phyloP scores from a whole-genome alignment of 2,329 filamentous ascomycete genomes.

The Trichophyton schoenleinii region DNA sequence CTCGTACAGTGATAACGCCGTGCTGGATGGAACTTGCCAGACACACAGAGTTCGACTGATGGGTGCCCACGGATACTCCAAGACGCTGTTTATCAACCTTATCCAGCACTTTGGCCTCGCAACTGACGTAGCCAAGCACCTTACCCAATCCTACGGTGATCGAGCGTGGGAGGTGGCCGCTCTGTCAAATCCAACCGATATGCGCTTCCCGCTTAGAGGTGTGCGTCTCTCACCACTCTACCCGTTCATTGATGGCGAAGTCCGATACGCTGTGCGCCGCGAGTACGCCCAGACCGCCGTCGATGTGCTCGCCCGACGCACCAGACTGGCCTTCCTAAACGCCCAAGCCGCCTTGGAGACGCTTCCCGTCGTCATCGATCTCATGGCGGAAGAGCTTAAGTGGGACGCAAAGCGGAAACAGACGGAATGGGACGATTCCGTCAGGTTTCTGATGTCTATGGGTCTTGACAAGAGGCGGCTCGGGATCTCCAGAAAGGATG shows the following conservation, averaged over 20 bases:
- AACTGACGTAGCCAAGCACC: conserved; percentile 81
- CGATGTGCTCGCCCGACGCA: conserved; percentile 75
- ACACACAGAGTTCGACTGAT: conserved; percentile 71
- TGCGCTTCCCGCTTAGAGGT: conserved; percentile 71
- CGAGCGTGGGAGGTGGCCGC: conserved; percentile 82
- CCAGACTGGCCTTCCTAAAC: conserved; percentile 77
- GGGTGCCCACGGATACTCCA: conserved; percentile 76
- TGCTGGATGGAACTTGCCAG: conserved; percentile 62
- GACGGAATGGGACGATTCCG: conserved; percentile 63
- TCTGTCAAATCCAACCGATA: conserved; percentile 61
- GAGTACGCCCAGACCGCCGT: conserved; percentile 88
- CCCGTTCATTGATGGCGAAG: conserved; percentile 83
- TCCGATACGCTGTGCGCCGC: conserved; percentile 74
- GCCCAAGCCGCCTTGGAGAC: conserved; percentile 82
- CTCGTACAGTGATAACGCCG: conserved; percentile 56
- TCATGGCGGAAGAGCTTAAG: conserved; percentile 67
- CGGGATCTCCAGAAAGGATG: conserved; percentile 43
- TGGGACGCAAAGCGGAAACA: conserved; percentile 58
- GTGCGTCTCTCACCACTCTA: conserved; percentile 69
- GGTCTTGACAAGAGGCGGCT: conserved; percentile 45
- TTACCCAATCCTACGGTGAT: conserved; percentile 80
- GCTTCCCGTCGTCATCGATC: conserved; percentile 71
- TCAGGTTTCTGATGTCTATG: conserved; percentile 49
- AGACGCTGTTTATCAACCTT: conserved; percentile 85
- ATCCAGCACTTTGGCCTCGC: conserved; percentile 89